Evolutionary conservation across 139 green algal genomes (phyloP).

Genomic region (Chloropicon primus): DNA sequence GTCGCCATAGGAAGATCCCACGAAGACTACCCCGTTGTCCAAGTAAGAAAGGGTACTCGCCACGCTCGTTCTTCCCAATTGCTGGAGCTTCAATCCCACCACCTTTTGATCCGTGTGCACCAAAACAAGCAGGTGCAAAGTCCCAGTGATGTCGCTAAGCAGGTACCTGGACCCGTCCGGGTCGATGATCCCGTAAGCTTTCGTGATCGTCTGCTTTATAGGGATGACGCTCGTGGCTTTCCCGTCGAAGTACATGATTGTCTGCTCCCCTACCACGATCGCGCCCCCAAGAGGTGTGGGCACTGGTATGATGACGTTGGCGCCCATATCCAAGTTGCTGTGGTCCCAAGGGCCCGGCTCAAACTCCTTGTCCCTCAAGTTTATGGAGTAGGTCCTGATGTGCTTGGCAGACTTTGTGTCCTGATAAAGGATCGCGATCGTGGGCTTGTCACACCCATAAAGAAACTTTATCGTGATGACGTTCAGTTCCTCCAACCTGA

Average conservation of each 20-base stretch:
- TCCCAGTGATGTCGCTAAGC: constrained; percentile 60
- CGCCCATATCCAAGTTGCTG: constrained; percentile 61
- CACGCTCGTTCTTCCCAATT: constrained; percentile 53
- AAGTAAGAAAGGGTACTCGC: constrained; percentile 77
- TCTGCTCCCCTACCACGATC: constrained; percentile 72
- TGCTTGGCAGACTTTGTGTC: constrained; percentile 76
- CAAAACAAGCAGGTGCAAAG: constrained; percentile 74
- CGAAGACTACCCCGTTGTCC: constrained; percentile 80
- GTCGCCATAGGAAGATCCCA: constrained; percentile 46
- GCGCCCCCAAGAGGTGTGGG: constrained; percentile 54
- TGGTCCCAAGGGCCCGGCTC: constrained; percentile 51
- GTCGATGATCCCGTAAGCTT: constrained; percentile 42
- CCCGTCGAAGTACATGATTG: constrained; percentile 56
- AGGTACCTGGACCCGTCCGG: constrained; percentile 74
- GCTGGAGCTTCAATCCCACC: constrained; percentile 58
- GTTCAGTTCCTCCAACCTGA: constrained; percentile 66
- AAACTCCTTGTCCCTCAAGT: constrained; percentile 48
- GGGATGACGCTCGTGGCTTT: neutral
- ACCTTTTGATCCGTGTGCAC: constrained; percentile 42
- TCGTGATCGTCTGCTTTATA: constrained; percentile 31
- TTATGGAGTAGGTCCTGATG: constrained; percentile 77
- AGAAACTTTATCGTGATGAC: constrained; percentile 74
- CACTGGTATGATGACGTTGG: constrained; percentile 66
- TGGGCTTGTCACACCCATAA: constrained; percentile 34
- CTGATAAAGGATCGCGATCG: constrained; percentile 80